Evolutionary conservation across 345 rosid genomes (phyloP), one percentile per base, ranked within the genome.

Genomic region (Hibiscus syriacus): DNA sequence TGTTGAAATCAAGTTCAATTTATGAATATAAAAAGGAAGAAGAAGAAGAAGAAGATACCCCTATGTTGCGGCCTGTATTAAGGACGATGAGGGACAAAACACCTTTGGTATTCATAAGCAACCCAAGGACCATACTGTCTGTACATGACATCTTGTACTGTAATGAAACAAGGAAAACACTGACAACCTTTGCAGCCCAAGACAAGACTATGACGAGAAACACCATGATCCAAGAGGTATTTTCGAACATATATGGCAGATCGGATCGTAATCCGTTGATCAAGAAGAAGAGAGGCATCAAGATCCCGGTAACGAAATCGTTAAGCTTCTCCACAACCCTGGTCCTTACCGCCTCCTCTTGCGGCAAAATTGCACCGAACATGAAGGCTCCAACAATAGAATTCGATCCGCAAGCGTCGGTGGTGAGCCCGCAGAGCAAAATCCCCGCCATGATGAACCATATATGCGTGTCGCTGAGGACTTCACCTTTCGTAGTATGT

Each of bases 41-140:
- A 10, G 48, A 43, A 13, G 12, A 13, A 30, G 16, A 45, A 4
- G 22, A 3, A 4, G 17, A 14, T 34, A 83, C 95, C 81, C 61
- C 6, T 17, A 46, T 65, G 68, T 82, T 76, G 22, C 87, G 82
- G 20, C 85, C 92, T 1, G 76, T 61, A 39, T 85, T 84, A 22
- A 89, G 56, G 55, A 80, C 14, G 5, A 89, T 76, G 20, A 89
- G 55, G 10, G 87, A 77, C 75, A 85, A 45, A 16, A 85, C 74
- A 9, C 96, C 96, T 71, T 87, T 87, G 13, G 89, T 82, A 80
- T 87, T 89, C 90, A 87, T 82, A 46, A 89, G 83, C 5, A 76
- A 66, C 4, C 89, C 92, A 7, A 87, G 69, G 20, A 83, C 75
- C 0, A 81, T 9, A 1, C 49, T 43, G n/a, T 43, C 49, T 43